These are phyloP conservation scores for Fusarium verticillioides DNA, from an alignment of 2,329 filamentous ascomycete genomes.

Conservation along the genomic window DNA sequence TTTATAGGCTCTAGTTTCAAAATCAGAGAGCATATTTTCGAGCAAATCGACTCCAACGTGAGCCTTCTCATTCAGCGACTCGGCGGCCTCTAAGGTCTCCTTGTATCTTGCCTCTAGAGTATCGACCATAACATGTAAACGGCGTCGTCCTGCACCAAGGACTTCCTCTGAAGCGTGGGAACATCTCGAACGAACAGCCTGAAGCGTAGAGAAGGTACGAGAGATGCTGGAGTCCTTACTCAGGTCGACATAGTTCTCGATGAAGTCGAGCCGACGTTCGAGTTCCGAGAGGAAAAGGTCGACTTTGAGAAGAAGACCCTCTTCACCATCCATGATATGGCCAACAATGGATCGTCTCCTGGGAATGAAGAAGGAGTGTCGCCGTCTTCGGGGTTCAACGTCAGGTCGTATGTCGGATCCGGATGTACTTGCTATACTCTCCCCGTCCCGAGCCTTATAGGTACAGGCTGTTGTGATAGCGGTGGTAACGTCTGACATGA, in stretches of 20 bases:
- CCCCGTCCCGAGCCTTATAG: constrained; percentile 50
- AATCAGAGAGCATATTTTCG: constrained; percentile 84
- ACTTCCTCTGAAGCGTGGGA: constrained; percentile 91
- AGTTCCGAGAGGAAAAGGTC: constrained; percentile 87
- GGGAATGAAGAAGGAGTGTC: constrained; percentile 68
- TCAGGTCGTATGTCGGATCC: constrained; percentile 52
- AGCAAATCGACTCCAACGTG: constrained; percentile 87
- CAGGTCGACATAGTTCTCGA: constrained; percentile 88
- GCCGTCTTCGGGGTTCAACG: constrained; percentile 51
- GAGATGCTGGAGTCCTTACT: constrained; percentile 86
- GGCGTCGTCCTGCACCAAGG: constrained; percentile 84
- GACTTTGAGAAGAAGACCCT: constrained; percentile 71
- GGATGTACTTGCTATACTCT: constrained; percentile 53
- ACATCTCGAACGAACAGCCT: constrained; percentile 88
- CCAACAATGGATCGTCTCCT: constrained; percentile 69
- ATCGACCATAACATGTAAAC: constrained; percentile 90
- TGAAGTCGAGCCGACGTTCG: constrained; percentile 84
- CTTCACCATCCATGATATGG: constrained; percentile 71
- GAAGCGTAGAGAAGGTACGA: constrained; percentile 85
- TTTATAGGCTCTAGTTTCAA: constrained; percentile 84
- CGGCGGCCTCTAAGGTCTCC: constrained; percentile 83
- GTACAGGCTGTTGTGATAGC: constrained; percentile 53
- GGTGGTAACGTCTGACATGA: constrained; percentile 54
- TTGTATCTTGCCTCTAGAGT: constrained; percentile 90
- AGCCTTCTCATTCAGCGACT: constrained; percentile 91